These are phyloP conservation scores for Bromus sterilis DNA, from an alignment of 176 grass and related monocot genomes.

Conservation along the genomic window DNA sequence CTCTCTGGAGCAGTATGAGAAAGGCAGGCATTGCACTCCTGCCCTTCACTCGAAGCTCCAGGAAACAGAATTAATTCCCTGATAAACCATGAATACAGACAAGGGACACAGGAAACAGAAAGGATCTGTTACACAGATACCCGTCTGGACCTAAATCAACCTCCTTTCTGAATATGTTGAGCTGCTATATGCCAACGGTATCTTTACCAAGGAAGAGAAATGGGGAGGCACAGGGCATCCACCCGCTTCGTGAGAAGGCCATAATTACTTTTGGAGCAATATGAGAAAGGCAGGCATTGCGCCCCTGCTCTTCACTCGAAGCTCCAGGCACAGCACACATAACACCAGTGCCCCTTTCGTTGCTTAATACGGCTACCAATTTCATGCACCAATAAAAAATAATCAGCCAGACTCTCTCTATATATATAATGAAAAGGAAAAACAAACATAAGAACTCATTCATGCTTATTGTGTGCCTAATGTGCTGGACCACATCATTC, in stretches of 20 bases:
- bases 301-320: conserved; percentile 45
- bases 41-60: conserved; percentile 57
- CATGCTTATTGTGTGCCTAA: background rate
- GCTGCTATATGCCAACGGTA: conserved; percentile 25
- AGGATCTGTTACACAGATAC: background rate
- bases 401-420: background rate
- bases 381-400: background rate
- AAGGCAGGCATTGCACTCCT: conserved; percentile 44
- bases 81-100: background rate
- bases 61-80: background rate
- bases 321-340: conserved; percentile 6
- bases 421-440: background rate
- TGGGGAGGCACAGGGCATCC: background rate
- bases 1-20: conserved; percentile 49
- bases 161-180: background rate
- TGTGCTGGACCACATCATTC: background rate
- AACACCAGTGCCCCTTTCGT: background rate
- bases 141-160: background rate
- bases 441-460: background rate
- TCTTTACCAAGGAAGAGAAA: conserved; percentile 22
- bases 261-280: conserved; percentile 25
- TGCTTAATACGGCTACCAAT: background rate
- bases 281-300: conserved; percentile 57
- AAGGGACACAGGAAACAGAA: background rate
- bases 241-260: conserved; percentile 13